Conservation (phyloP, 140 eudicot species). For the Bidens hawaiensis region DNA sequence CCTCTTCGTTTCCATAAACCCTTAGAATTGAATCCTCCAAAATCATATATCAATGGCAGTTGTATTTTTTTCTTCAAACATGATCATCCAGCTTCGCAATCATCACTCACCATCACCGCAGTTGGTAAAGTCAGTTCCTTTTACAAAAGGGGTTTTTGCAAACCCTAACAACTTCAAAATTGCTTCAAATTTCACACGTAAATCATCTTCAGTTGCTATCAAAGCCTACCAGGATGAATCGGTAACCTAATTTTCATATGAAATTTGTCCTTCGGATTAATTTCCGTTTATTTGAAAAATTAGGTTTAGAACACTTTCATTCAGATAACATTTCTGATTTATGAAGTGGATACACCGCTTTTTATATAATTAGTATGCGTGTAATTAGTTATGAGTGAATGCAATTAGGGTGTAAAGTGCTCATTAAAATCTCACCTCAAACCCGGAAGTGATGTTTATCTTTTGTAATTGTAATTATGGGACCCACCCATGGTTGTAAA, state of each 20-base stretch:
- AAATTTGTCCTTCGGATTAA: no score
- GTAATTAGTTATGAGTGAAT: no score
- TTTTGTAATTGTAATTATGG: no score
- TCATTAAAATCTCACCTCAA: no score
- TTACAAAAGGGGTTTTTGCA: conserved; percentile 18
- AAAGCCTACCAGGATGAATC: conserved; percentile 18
- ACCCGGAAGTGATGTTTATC: no score
- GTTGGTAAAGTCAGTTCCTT: conserved; percentile 3
- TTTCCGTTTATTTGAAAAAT: no score
- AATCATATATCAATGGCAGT: conserved; percentile 22
- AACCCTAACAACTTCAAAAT: conserved; percentile 18
- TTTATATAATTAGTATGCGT: no score
- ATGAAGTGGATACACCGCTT: no score
- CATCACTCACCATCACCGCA: conserved; percentile 5
- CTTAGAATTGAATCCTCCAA: not conserved
- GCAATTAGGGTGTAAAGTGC: no score
- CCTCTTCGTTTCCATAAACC: conserved; percentile 14
- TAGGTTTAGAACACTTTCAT: no score
- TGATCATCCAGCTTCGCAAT: conserved; percentile 15
- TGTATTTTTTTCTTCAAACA: conserved; percentile 19
- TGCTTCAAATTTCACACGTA: conserved; percentile 13
- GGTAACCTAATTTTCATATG: conserved; percentile 10
- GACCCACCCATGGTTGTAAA: no score
- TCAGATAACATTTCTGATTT: no score
- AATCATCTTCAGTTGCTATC: conserved; percentile 6